phyloP scores from a whole-genome alignment of 768 basidiomycete genomes.

The Termitomyces titanicus region DNA sequence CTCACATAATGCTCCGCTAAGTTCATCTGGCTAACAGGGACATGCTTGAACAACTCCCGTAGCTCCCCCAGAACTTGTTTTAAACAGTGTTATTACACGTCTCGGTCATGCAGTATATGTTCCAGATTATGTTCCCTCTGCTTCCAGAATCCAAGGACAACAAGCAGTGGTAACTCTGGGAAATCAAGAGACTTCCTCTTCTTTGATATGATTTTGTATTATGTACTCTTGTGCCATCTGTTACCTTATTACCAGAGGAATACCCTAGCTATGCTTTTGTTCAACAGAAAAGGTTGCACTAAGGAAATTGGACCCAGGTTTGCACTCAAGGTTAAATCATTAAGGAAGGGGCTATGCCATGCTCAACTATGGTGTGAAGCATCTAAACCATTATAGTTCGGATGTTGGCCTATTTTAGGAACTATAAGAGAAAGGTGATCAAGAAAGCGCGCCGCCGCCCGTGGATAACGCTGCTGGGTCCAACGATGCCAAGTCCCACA shows the following conservation, averaged over 20 bases:
- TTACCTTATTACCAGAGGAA: not conserved
- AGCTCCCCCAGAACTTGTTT: conserved; percentile 90
- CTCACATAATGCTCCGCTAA: not conserved
- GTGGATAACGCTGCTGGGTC: conserved; percentile 15
- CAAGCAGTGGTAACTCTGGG: conserved; percentile 99
- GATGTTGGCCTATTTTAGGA: conserved; percentile 33
- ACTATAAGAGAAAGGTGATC: conserved; percentile 21
- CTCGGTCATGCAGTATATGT: conserved; percentile 94
- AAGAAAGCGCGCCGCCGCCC: conserved; percentile 22
- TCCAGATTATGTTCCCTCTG: conserved; percentile 94
- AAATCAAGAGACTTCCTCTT: conserved; percentile 97
- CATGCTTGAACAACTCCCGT: conserved; percentile 91
- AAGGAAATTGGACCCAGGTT: conserved; percentile 97
- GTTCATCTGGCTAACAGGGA: conserved; percentile 47
- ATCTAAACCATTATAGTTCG: conserved; percentile 53
- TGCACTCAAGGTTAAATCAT: conserved; percentile 87
- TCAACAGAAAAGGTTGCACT: conserved; percentile 87
- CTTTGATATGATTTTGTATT: conserved; percentile 57
- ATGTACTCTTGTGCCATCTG: not conserved
- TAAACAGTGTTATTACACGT: conserved; percentile 92
- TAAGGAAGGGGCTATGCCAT: conserved; percentile 84
- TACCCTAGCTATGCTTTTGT: conserved; percentile 80
- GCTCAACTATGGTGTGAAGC: conserved; percentile 59
- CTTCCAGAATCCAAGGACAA: conserved; percentile 89
- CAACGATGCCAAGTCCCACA: conserved; percentile 15